Evolutionary conservation across 129 eudicot genomes (phyloP), one percentile per base, ranked within the genome.

Genomic region (Chrysanthemum lavandulifolium): DNA sequence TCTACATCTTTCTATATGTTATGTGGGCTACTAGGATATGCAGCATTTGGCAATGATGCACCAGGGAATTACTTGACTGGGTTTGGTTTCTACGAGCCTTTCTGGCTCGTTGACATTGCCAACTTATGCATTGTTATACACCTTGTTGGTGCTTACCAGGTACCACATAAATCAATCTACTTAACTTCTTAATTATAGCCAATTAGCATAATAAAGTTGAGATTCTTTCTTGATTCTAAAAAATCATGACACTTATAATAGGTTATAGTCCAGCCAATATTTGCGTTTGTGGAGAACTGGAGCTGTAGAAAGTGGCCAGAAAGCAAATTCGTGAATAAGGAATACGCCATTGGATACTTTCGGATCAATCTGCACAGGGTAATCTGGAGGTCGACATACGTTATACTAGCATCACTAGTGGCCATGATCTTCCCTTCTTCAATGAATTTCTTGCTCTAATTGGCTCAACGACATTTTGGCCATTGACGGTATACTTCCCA

Each of bases 111-210:
- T 13, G 89, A 80, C 63, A 13, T 84, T 11, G 96, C 86, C 18
- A 89, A 89, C 43, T 48, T 86, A 13, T 86, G 84, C 86, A 84
- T 89, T 36, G 75, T 66, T 48, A 61, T 89, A 33, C 96, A 89
- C 62, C 88, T 89, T 18, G 45, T 84, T 74, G 88, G 92, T 23
- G 96, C 92, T 67, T 89, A 89, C 68, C 96, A 89, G 92, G 96
- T 86, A 48, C 23, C 0, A 6, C 7, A 40, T 40, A 40, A 40
- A 40, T 7, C 10, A 40, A 40, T 40, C 47, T 8, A 40, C 47
- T 40, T 40, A 40, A 40, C 47, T 40, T 40, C 47, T 40, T 40
- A 40, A 40, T 6, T 40, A 19, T 19, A 51, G 40, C 16, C 31
- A 15, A 50, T 49, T 12, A 60, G 13, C 15, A 18, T 6, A 52